Conservation (phyloP, 352 stramenopile genomes). For the Pythium monospermum region DNA sequence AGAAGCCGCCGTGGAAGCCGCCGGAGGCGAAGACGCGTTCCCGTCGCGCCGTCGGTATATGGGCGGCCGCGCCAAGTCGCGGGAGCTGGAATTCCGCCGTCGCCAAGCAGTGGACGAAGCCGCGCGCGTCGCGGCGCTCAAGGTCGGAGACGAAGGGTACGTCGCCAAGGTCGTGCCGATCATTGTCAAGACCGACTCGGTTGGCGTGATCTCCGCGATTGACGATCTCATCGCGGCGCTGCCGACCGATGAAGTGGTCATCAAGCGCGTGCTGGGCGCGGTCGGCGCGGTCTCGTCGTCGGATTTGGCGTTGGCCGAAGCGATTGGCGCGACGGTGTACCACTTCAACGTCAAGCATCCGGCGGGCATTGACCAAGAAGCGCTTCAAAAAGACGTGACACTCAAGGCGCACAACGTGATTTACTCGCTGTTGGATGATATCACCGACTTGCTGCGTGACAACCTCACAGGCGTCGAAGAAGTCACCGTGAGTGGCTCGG, state of each 20-base stretch:
- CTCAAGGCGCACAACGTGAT: slow-evolving; percentile 80
- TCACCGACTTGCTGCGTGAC: slow-evolving; percentile 71
- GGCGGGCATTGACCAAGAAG: slow-evolving; percentile 68
- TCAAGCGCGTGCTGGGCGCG: slow-evolving; percentile 83
- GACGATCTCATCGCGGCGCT: slow-evolving; percentile 78
- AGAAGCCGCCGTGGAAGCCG: slow-evolving; percentile 44
- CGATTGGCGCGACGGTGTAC: slow-evolving; percentile 80
- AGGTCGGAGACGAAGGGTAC: slow-evolving; percentile 74
- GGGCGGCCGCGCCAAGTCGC: slow-evolving; percentile 50
- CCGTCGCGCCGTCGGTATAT: slow-evolving; percentile 47
- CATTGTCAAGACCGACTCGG: slow-evolving; percentile 98
- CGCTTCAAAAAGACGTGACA: slow-evolving; percentile 68
- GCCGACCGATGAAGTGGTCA: slow-evolving; percentile 52
- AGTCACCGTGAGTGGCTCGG: slow-evolving; percentile 59
- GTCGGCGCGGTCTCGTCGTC: slow-evolving; percentile 78
- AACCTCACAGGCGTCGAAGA: slow-evolving; percentile 62
- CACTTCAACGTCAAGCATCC: slow-evolving; percentile 87
- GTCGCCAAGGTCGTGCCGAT: slow-evolving; percentile 94
- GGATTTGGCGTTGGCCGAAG: slow-evolving; percentile 79
- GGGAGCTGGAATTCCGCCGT: slow-evolving; percentile 61
- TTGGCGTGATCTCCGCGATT: slow-evolving; percentile 94
- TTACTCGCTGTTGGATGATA: slow-evolving; percentile 86
- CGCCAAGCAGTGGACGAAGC: slow-evolving; percentile 62
- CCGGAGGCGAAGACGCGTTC: slow-evolving; percentile 4
- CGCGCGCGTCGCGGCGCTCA: slow-evolving; percentile 62